phyloP scores from a whole-genome alignment of 129 eudicot species.

The Silybum marianum region DNA sequence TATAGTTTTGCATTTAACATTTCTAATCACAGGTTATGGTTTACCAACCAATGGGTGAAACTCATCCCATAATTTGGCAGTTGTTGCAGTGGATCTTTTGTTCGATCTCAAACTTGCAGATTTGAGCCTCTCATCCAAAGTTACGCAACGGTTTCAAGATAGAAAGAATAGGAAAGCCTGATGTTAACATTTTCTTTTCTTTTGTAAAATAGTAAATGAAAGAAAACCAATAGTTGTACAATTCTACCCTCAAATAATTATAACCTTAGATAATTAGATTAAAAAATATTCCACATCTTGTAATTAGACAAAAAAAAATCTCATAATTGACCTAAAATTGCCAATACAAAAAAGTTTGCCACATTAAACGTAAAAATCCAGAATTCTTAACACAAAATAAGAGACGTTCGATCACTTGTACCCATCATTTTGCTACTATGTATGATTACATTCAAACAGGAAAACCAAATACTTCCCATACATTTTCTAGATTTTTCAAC shows the following conservation, averaged over 20 bases:
- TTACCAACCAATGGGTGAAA: not conserved
- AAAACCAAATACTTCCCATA: not conserved
- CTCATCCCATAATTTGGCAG: not conserved
- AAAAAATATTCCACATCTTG: not conserved
- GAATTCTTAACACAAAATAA: not conserved
- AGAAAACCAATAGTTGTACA: not conserved
- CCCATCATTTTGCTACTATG: not conserved
- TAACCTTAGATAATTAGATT: no score
- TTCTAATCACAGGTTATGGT: not conserved
- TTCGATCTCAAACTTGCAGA: not conserved
- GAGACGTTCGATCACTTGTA: no score
- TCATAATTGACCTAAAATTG: not conserved
- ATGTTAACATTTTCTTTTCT: no score
- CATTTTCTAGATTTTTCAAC: not conserved
- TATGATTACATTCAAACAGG: not conserved
- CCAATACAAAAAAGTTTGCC: not conserved
- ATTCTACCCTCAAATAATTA: not conserved
- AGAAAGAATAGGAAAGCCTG: not conserved
- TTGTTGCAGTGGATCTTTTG: not conserved
- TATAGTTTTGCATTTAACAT: not conserved
- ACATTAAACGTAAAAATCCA: not conserved
- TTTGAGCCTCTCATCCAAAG: not conserved
- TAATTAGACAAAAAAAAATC: no score
- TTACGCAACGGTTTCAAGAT: not conserved
- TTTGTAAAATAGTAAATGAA: not conserved